These are phyloP conservation scores for Cicer judaicum DNA, from an alignment of 306 rosid species.

Conservation along the genomic window DNA sequence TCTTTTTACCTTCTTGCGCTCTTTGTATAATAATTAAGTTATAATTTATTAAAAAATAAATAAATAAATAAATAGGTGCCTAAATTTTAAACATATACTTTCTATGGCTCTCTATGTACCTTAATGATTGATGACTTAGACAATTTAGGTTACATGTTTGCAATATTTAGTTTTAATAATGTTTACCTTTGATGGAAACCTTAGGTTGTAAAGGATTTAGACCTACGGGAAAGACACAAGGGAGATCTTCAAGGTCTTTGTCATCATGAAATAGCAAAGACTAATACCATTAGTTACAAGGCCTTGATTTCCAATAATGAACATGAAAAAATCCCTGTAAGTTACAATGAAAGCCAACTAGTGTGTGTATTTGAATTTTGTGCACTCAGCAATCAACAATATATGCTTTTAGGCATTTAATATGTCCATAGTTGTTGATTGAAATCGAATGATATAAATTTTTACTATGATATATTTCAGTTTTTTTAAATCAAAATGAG, in stretches of 20 bases:
- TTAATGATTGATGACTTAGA: too few species aligned
- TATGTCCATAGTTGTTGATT: too few species aligned
- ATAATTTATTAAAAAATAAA: too few species aligned
- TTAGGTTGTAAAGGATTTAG: slow-evolving; percentile 71
- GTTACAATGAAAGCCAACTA: slow-evolving; percentile 27
- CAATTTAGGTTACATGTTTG: background rate
- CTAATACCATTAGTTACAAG: slow-evolving; percentile 54
- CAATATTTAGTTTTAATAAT: background rate
- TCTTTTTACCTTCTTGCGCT: too few species aligned
- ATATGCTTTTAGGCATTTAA: too few species aligned
- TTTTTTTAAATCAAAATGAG: too few species aligned
- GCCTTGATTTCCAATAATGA: slow-evolving; percentile 58
- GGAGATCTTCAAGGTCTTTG: slow-evolving; percentile 81
- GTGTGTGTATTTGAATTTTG: background rate
- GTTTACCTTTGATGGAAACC: slow-evolving; percentile 22
- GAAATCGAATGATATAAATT: too few species aligned
- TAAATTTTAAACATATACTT: too few species aligned
- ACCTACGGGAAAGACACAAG: slow-evolving; percentile 75
- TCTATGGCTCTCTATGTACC: too few species aligned
- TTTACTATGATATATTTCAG: too few species aligned
- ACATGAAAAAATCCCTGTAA: slow-evolving; percentile 75
- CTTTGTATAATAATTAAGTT: too few species aligned
- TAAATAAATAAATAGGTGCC: too few species aligned
- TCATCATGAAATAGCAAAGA: slow-evolving; percentile 52
- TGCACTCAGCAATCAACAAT: background rate